These are phyloP conservation scores for Xenoacremonium recifei DNA, from an alignment of 2,329 filamentous ascomycete genomes.

Conservation along the genomic window DNA sequence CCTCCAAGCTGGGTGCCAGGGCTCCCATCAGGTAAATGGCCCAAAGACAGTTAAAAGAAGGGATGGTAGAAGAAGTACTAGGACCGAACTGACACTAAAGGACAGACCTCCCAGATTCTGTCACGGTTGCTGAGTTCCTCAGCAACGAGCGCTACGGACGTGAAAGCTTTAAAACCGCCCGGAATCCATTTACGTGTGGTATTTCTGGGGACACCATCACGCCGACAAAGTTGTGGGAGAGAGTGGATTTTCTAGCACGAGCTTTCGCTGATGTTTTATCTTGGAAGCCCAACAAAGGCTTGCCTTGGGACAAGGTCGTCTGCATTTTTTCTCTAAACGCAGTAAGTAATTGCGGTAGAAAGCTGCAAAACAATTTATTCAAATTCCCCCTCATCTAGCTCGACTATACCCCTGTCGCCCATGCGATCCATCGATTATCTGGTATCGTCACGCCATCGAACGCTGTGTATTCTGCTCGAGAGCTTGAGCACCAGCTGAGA, in stretches of 20 bases:
- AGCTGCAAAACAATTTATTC: background rate
- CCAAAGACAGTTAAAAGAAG: no score
- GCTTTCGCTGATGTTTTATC: constrained; percentile 68
- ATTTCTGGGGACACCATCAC: constrained; percentile 67
- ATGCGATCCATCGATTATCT: constrained; percentile 66
- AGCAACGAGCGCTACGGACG: constrained; percentile 49
- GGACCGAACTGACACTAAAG: no score
- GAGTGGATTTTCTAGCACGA: constrained; percentile 67
- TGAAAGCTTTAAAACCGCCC: constrained; percentile 58
- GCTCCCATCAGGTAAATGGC: no score
- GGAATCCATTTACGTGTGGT: constrained; percentile 74
- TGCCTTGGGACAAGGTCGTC: constrained; percentile 79
- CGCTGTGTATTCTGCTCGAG: constrained; percentile 63
- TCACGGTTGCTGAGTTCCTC: constrained; percentile 77
- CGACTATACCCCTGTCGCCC: constrained; percentile 35
- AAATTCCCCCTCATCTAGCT: background rate
- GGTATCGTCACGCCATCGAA: constrained; percentile 69
- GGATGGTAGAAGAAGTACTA: no score
- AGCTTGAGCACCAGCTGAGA: constrained; percentile 66
- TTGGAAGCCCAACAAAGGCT: constrained; percentile 66
- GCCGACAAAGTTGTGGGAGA: constrained; percentile 59
- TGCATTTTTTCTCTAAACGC: constrained; percentile 77
- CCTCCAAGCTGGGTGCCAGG: no score
- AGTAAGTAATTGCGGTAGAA: constrained; percentile 37
- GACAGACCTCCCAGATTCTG: constrained; percentile 66